Conservation (phyloP, 116 monocot genomes). For the Phalaenopsis hybrid region DNA sequence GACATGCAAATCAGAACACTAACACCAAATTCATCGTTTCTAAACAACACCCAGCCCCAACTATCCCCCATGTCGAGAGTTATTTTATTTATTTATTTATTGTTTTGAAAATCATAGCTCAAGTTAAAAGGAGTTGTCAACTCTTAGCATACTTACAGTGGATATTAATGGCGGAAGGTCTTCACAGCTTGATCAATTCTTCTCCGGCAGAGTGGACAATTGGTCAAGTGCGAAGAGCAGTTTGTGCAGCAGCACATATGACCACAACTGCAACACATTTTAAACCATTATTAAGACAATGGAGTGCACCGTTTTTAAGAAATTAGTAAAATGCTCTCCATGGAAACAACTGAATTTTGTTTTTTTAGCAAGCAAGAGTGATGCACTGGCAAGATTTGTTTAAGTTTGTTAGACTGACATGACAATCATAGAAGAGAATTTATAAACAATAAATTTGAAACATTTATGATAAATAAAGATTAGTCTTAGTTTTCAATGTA, state of each 20-base stretch:
- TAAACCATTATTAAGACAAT: not conserved
- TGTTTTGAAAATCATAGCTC: not conserved
- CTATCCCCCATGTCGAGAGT: not conserved
- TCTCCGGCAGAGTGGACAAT: constrained; percentile 80
- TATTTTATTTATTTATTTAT: not conserved
- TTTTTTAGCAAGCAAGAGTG: no score
- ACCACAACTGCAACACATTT: constrained; percentile 52
- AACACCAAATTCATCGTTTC: not conserved
- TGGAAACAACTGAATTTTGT: no score
- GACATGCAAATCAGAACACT: not conserved
- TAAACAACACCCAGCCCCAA: not conserved
- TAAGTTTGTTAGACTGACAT: no score
- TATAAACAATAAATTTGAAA: no score
- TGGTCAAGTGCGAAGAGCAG: constrained; percentile 74
- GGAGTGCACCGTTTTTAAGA: not conserved
- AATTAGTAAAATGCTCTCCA: no score
- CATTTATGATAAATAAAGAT: no score
- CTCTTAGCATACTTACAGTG: not conserved
- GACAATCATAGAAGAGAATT: no score
- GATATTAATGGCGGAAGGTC: constrained; percentile 66
- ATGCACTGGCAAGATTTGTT: no score
- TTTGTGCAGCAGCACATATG: constrained; percentile 94
- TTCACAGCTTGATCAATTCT: constrained; percentile 76
- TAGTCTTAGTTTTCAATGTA: no score
- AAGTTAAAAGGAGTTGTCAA: not conserved